These are phyloP conservation scores for Rhododendron ferrugineum DNA, from an alignment of 148 eudicot species.

Conservation along the genomic window DNA sequence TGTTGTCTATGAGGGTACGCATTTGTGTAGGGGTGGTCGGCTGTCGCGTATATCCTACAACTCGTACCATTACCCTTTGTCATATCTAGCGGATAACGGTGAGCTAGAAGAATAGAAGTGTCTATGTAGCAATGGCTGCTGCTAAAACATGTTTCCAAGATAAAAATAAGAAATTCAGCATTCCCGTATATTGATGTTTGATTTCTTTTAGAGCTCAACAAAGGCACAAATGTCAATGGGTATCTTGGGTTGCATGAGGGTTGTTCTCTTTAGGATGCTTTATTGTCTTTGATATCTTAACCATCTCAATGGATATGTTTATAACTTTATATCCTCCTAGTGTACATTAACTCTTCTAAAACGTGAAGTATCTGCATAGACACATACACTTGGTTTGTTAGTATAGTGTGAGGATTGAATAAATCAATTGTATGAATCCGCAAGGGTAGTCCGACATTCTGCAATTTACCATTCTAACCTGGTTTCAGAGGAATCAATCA, in stretches of 20 bases:
- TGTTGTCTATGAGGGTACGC: background rate
- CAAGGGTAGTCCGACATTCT: background rate
- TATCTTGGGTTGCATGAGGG: background rate
- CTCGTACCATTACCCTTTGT: background rate
- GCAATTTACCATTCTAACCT: background rate
- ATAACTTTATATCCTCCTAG: background rate
- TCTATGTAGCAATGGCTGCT: background rate
- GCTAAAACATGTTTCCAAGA: background rate
- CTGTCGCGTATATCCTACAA: background rate
- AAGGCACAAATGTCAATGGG: background rate
- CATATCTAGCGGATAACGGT: background rate
- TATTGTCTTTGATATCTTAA: background rate
- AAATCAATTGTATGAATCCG: background rate
- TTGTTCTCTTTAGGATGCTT: background rate
- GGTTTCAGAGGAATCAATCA: background rate
- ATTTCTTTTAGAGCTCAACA: background rate
- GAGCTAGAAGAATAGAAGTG: background rate
- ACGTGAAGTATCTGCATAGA: background rate
- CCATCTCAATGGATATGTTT: background rate
- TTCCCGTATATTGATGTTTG: background rate
- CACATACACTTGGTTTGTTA: background rate
- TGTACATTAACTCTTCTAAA: background rate
- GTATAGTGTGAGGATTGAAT: background rate
- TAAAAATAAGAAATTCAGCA: background rate
- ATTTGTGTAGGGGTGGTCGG: background rate